Percentiles rank a stretch among this genome's conserved stretches.
Evolutionary conservation across 352 stramenopile genomes (phyloP).

Genomic region (Phytopythium aichiense): DNA sequence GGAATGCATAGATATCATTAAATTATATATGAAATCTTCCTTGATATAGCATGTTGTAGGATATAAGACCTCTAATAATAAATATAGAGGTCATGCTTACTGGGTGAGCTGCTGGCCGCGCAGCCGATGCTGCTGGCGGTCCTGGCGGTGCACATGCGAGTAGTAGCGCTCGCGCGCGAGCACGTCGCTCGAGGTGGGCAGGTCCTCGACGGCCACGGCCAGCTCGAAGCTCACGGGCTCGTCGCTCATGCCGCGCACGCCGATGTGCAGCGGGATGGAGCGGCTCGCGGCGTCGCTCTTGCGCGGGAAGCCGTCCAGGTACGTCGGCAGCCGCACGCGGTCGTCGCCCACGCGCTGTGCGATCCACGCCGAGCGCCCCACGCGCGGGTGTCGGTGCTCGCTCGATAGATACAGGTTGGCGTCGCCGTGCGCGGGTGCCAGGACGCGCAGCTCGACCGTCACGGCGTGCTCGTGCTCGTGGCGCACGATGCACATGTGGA

Average conservation of each 20-base stretch:
- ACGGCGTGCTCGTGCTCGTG: slow-evolving; percentile 79
- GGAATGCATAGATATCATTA: not conserved
- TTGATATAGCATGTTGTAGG: not conserved
- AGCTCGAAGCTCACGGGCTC: slow-evolving; percentile 37
- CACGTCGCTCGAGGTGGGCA: slow-evolving; percentile 52
- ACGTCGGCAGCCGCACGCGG: slow-evolving; percentile 64
- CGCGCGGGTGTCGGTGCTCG: slow-evolving; percentile 54
- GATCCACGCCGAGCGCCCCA: slow-evolving; percentile 71
- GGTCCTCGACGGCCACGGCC: slow-evolving; percentile 52
- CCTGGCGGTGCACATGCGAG: slow-evolving; percentile 32
- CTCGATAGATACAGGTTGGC: slow-evolving; percentile 73
- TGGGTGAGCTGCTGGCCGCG: slow-evolving; percentile 1
- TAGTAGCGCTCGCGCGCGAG: slow-evolving; percentile 47
- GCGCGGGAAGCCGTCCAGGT: slow-evolving; percentile 73
- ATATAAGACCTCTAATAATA: not conserved
- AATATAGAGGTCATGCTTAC: not conserved
- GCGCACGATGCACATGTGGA: slow-evolving; percentile 67
- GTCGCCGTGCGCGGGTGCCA: slow-evolving; percentile 21
- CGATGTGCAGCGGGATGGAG: slow-evolving; percentile 69
- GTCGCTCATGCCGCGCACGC: slow-evolving; percentile 43
- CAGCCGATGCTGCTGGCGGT: slow-evolving; percentile 12
- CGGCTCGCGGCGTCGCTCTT: slow-evolving; percentile 34
- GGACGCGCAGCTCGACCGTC: slow-evolving; percentile 48
- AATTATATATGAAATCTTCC: not conserved
- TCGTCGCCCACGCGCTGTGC: slow-evolving; percentile 52